phyloP scores from a whole-genome alignment of 306 rosid species.

The Cucumis hystrix region DNA sequence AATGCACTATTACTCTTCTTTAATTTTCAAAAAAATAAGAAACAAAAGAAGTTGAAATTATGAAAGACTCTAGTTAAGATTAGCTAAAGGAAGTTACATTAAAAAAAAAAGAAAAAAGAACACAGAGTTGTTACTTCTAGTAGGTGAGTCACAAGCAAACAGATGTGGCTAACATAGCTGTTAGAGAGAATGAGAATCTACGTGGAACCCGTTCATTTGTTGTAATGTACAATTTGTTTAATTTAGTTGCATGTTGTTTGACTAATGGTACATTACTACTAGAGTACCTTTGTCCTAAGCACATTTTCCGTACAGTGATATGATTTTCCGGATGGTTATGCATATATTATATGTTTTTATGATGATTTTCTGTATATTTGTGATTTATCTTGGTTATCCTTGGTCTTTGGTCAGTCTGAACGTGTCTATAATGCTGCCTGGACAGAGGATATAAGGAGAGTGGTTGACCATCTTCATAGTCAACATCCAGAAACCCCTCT shows the following conservation, averaged over 20 bases:
- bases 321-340: neutral
- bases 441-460: conserved; percentile 82
- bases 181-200: neutral
- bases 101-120: too few species aligned
- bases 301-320: neutral
- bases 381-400: neutral
- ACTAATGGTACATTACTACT: neutral
- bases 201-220: neutral
- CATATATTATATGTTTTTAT: neutral
- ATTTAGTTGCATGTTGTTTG: neutral
- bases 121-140: neutral
- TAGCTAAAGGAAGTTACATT: too few species aligned
- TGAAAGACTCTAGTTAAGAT: too few species aligned
- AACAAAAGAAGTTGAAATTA: too few species aligned
- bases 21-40: too few species aligned
- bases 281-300: neutral
- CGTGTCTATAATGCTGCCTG: conserved; percentile 97
- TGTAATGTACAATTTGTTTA: neutral
- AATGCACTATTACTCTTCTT: too few species aligned
- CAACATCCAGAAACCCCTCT: conserved; percentile 60
- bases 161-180: neutral
- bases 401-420: conserved; percentile 64
- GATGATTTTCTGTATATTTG: neutral
- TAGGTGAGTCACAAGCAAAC: neutral
- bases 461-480: conserved; percentile 52